Base-by-base conservation (phyloP, 495 filamentous ascomycete genomes). In the Aspergillus asperescens region DNA sequence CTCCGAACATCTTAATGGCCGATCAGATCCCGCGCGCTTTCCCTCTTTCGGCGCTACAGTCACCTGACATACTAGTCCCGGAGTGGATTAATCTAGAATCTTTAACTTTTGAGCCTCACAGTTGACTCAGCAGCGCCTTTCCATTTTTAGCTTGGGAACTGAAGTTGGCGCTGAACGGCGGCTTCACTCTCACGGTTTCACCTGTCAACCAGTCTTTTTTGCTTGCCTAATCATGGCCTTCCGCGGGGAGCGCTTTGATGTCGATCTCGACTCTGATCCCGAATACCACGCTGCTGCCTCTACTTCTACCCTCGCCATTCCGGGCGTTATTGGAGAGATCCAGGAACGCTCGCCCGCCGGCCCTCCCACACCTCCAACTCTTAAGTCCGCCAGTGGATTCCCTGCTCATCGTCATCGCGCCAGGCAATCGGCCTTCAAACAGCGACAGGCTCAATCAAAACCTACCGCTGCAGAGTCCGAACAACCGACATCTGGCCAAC, bases 351-450 rank as follows among this genome's bases (percentile, higher is more conserved):
- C 61, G 27, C 68, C 83, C 10, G 63, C 77, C 24, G 61, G 71
- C 20, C 68, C 74, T 32, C 60, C 60, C 12, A 65, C 78, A 1
- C 79, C 77, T 38, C 87, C 89, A 5, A 74, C 76, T 41, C 82
- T 85, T 9, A 79, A 73, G 46, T 79, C 80, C 18, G 77, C 80
- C 5, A 83, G 77, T n/a, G 93, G 92, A 1, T 97, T 96, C 55
- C 93, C 93, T 22, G 81, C 80, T 37, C 91, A 87, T 70, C 91
- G 86, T 62, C 91, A 86, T 60, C 84, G 92, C 34, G 71, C 68
- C n/a, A 74, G 77, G 34, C 61, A 73, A 0, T 94, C 89, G 5
- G 78, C 84, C 24, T 95, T 95, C 77, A 90, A 88, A 59, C 82
- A 88, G 62, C 81, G 80, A 58, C 74, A 77, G 52, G 72, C 77